phyloP scores from a whole-genome alignment of 495 filamentous ascomycete species.

The Lentithecium fluviatile region DNA sequence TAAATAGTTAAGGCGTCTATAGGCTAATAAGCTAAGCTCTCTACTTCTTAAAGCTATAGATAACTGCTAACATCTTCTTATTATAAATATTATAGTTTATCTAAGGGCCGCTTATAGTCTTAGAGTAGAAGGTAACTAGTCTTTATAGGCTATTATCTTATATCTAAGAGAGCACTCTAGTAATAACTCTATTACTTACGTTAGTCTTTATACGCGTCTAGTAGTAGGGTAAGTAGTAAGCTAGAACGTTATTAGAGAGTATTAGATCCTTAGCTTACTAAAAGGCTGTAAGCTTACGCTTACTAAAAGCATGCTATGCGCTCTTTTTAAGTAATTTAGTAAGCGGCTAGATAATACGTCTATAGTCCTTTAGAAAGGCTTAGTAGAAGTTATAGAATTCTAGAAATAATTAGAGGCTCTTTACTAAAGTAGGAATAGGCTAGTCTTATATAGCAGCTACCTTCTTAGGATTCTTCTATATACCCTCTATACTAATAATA shows the following conservation, averaged over 20 bases:
- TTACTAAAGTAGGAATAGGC: too few relatives aligned
- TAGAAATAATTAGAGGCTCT: conserved; percentile 38
- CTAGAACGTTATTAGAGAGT: conserved; percentile 40
- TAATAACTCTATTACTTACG: conserved; percentile 13
- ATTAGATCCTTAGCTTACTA: conserved; percentile 46
- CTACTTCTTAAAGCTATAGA: conserved; percentile 41
- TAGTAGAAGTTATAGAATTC: conserved; percentile 45
- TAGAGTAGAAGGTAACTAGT: conserved; percentile 39
- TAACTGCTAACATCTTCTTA: conserved; percentile 45
- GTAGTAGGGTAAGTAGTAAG: conserved; percentile 32
- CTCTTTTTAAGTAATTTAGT: too few relatives aligned
- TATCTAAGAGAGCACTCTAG: conserved; percentile 35
- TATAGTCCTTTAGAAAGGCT: conserved; percentile 40
- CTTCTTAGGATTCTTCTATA: too few relatives aligned
- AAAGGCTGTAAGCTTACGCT: conserved; percentile 24
- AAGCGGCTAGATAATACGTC: too few relatives aligned
- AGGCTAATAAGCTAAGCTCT: conserved; percentile 30
- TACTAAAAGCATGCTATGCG: conserved; percentile 52
- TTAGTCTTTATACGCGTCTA: conserved; percentile 29
- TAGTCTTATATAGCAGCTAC: too few relatives aligned
- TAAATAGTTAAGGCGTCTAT: conserved; percentile 22
- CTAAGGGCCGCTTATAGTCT: conserved; percentile 23
- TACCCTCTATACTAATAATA: too few relatives aligned
- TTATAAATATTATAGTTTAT: conserved; percentile 41
- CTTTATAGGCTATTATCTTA: conserved; percentile 29